Percentiles rank a stretch among this genome's conserved stretches.
phyloP scores from a whole-genome alignment of 768 basidiomycete species.

The Dioszegia aurantiaca region DNA sequence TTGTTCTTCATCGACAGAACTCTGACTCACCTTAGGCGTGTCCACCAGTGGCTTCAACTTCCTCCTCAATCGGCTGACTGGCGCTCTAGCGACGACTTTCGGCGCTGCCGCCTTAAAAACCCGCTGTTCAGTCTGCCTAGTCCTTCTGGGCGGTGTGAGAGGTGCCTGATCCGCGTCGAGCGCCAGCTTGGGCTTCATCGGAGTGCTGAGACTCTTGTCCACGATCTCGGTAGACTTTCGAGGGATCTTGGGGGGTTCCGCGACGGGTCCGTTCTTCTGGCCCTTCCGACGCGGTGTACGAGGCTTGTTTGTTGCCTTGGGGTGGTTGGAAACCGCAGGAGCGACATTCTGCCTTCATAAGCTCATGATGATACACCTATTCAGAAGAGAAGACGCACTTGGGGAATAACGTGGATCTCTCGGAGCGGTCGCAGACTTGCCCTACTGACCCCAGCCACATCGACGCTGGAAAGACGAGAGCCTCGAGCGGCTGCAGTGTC shows the following conservation, averaged over 20 bases:
- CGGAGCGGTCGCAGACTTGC: constrained; percentile 15
- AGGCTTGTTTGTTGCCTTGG: not conserved
- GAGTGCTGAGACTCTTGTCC: not conserved
- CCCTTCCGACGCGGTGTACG: not conserved
- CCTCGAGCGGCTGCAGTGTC: not conserved
- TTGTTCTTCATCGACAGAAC: too few species aligned
- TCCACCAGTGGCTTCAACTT: constrained; percentile 3
- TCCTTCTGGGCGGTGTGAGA: not conserved
- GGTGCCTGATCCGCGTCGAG: not conserved
- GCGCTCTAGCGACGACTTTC: not conserved
- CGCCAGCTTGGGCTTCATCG: not conserved
- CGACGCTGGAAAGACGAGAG: constrained; percentile 2
- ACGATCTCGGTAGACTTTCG: not conserved
- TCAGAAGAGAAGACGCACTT: constrained; percentile 15
- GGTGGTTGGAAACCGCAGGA: not conserved
- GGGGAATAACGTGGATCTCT: constrained; percentile 30
- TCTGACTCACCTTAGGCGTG: not conserved
- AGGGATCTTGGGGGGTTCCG: not conserved
- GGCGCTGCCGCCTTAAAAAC: constrained; percentile 1
- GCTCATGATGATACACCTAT: too few species aligned
- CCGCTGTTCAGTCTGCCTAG: not conserved
- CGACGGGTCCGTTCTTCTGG: not conserved
- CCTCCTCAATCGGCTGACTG: not conserved
- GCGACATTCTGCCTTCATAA: not conserved
- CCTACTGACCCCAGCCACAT: constrained; percentile 5